Percentiles rank a stretch among this genome's conserved stretches.
phyloP scores from a whole-genome alignment of 2,329 filamentous ascomycete genomes.

The Calonectria hawksworthii region DNA sequence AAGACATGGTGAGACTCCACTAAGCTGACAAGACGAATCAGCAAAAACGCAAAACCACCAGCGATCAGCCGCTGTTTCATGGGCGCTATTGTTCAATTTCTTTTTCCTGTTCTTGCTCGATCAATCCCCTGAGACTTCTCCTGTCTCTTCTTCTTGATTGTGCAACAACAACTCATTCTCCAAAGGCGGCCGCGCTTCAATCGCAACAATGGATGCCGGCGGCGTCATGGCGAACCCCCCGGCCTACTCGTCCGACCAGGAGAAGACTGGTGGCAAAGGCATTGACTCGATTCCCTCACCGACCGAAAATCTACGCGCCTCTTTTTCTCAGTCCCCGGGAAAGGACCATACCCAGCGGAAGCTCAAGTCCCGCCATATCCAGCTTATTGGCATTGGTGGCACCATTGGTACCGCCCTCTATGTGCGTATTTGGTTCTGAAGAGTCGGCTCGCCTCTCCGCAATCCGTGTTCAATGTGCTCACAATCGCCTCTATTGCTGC shows the following conservation, averaged over 20 bases:
- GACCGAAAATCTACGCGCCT: not conserved
- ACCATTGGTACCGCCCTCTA: conserved; percentile 75
- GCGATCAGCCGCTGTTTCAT: conserved; percentile 27
- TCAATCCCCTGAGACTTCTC: conserved; percentile 38
- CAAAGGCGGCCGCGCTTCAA: not conserved
- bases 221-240: conserved; percentile 40
- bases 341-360: conserved; percentile 60
- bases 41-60: not conserved
- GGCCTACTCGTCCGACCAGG: conserved; percentile 41
- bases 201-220: conserved; percentile 38
- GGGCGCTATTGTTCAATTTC: conserved; percentile 45
- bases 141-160: not conserved
- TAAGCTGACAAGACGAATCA: not conserved
- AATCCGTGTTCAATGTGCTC: conserved; percentile 23
- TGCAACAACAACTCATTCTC: not conserved
- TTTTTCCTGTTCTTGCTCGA: conserved; percentile 46
- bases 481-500: conserved; percentile 33
- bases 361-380: conserved; percentile 70
- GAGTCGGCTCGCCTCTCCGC: not conserved
- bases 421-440: conserved; percentile 50
- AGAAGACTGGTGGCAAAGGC: conserved; percentile 32
- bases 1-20: conserved; percentile 9
- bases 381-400: conserved; percentile 74
- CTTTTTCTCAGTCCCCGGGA: not conserved
- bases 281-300: not conserved